Percentiles rank a stretch among this genome's conserved stretches.
Conservation (phyloP, 2,329 filamentous ascomycete genomes). For the Cladophialophora carrionii region DNA sequence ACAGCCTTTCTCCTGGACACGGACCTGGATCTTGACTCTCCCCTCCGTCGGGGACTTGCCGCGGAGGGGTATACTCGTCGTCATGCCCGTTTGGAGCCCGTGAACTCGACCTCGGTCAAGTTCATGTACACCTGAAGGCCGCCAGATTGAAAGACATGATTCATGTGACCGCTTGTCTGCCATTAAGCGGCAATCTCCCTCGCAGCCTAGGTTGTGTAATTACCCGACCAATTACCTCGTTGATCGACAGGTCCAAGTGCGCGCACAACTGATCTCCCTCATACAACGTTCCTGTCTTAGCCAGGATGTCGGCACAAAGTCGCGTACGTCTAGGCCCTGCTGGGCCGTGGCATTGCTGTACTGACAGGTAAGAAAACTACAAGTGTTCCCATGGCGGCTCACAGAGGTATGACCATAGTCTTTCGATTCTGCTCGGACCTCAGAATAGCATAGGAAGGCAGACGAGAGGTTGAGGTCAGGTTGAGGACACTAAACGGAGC, state of each 20-base stretch:
- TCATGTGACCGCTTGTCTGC: not conserved
- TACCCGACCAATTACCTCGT: too few relatives aligned
- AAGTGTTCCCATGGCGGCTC: not conserved
- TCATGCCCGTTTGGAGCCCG: not conserved
- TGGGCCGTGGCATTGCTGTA: not conserved
- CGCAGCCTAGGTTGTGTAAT: not conserved
- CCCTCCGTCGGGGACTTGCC: not conserved
- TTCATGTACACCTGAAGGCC: not conserved
- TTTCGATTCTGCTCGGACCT: not conserved
- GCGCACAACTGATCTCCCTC: not conserved
- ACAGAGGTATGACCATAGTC: not conserved
- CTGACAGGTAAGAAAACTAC: too few relatives aligned
- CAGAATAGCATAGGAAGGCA: not conserved
- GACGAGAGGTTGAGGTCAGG: not conserved
- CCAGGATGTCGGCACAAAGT: not conserved
- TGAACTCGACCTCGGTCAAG: not conserved
- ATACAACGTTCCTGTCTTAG: not conserved
- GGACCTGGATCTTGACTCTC: not conserved
- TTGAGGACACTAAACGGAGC: not conserved
- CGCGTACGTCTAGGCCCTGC: not conserved
- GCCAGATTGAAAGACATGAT: not conserved
- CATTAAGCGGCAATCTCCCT: not conserved
- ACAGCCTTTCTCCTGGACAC: not conserved
- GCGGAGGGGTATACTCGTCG: not conserved
- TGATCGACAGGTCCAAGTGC: not conserved